phyloP scores from a whole-genome alignment of 2,329 filamentous ascomycete genomes.

The Didymella pinodella region DNA sequence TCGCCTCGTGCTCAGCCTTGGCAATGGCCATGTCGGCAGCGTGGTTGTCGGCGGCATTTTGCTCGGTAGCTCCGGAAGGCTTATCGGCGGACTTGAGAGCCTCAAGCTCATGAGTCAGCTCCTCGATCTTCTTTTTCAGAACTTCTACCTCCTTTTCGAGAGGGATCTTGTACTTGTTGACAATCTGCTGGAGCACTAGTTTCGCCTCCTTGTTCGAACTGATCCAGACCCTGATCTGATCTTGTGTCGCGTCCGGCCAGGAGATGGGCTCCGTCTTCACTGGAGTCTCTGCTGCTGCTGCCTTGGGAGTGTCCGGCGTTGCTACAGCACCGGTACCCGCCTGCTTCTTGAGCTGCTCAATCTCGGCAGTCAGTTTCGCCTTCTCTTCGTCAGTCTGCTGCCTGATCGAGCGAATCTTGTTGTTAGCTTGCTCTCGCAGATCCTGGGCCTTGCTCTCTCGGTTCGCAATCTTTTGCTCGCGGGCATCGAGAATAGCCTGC shows the following conservation, averaged over 20 bases:
- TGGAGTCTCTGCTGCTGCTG: constrained; percentile 11
- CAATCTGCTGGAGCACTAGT: constrained; percentile 9
- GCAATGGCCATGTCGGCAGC: constrained; percentile 29
- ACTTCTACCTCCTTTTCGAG: constrained; percentile 22
- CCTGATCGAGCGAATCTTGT: constrained; percentile 64
- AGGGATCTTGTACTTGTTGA: constrained; percentile 20
- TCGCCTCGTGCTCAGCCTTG: constrained; percentile 50
- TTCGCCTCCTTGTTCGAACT: constrained; percentile 21
- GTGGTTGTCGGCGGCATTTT: constrained; percentile 23
- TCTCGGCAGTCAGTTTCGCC: constrained; percentile 55
- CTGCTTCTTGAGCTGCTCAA: constrained; percentile 45
- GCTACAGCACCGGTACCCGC: constrained; percentile 1
- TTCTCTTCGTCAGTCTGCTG: constrained; percentile 43
- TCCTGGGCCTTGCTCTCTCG: constrained; percentile 36
- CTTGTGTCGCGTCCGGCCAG: constrained; percentile 15
- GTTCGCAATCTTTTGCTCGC: constrained; percentile 27
- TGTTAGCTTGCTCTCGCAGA: constrained; percentile 66
- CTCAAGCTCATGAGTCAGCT: constrained; percentile 15
- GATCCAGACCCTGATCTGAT: constrained; percentile 19
- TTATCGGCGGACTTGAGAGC: constrained; percentile 7
- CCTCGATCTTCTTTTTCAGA: constrained; percentile 21
- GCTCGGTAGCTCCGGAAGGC: constrained; percentile 4
- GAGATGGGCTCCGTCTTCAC: constrained; percentile 18
- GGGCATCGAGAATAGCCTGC: constrained; percentile 24
- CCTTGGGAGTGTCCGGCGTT: constrained; percentile 12